Base-by-base conservation (phyloP, 805 yeast species). In the Metschnikowia chrysomelidarum region DNA sequence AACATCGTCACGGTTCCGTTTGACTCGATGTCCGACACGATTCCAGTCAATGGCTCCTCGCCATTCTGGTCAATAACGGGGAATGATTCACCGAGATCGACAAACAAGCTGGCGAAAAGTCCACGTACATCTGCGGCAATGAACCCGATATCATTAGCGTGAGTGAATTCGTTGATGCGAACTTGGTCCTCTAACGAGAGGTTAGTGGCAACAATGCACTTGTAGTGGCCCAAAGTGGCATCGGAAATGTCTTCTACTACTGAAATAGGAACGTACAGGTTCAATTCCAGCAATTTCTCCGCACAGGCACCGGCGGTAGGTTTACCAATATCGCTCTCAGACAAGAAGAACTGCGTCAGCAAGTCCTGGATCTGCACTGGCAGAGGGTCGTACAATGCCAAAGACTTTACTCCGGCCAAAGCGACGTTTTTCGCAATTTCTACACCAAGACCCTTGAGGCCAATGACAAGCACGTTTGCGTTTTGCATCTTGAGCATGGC, bases 361-460 rank as follows among this genome's bases (percentile, higher is more conserved):
- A 93, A 71, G 59, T 93, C 98, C 34, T 63, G 71, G 28, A 87
- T 46, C 36, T 69, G 60, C 14, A 84, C 82, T 1, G 78, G 74
- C 13, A 67, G 69, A 9, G 95, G 95, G 56, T 93, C 99, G 58
- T 82, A 87, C 20, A 93, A 61, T 6, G 94, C 70, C 50, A 93
- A 67, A 7, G 95, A 82, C 67, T 93, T 93, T 51, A 93, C 98
- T 54, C 99, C 99, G 3, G 98, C 98, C 24, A 93, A 71, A 0
- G 96, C 94, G 37, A 93, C 87, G 62, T 93, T 93, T 65, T 93
- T 93, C 16, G 98, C 97, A 39, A 93, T 87, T 64, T 93, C 99
- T 27, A 87, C 75, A 54, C 99, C 99, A 30, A 93, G 69, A 30
- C 99, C 99, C 56, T 79, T 82, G 38, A 91, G 68, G 3, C 99